Conservation (phyloP, 2,329 filamentous ascomycete species). For the Trichoderma sp. region DNA sequence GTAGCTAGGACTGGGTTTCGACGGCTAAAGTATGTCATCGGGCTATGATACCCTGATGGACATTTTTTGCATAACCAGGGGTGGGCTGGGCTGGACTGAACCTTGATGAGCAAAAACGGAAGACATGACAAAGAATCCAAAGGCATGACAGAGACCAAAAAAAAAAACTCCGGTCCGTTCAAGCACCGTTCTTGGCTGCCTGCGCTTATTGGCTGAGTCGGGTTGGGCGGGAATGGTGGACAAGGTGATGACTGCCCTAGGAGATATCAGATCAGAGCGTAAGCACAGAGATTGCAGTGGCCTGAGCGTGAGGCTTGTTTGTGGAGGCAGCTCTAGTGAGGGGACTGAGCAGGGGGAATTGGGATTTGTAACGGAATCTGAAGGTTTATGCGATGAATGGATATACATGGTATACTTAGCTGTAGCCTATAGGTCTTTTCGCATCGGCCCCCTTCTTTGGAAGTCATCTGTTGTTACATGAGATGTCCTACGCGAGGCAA, state of each 20-base stretch:
- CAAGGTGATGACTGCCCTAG: not conserved
- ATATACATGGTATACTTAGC: not conserved
- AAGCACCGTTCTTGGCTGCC: not conserved
- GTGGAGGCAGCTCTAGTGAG: constrained; percentile 1
- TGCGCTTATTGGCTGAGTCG: not conserved
- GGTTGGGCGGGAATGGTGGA: not conserved
- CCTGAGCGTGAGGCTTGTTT: constrained; percentile 11
- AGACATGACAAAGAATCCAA: not conserved
- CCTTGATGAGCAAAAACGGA: not conserved
- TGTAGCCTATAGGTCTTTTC: not conserved
- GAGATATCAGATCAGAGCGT: constrained; percentile 17
- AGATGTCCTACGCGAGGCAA: not conserved
- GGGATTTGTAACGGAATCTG: not conserved
- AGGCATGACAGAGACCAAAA: not conserved
- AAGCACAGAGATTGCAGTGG: constrained; percentile 18
- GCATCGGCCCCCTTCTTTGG: not conserved
- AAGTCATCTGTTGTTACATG: not conserved
- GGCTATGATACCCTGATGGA: not conserved
- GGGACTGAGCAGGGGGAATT: not conserved
- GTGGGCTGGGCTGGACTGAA: not conserved
- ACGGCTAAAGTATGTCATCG: not conserved
- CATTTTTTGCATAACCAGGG: not conserved
- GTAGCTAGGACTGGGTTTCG: not conserved
- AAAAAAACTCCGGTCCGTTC: constrained; percentile 3
- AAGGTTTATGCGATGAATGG: not conserved